phyloP scores from a whole-genome alignment of 2,329 filamentous ascomycete species.

The Neonectria punicea region DNA sequence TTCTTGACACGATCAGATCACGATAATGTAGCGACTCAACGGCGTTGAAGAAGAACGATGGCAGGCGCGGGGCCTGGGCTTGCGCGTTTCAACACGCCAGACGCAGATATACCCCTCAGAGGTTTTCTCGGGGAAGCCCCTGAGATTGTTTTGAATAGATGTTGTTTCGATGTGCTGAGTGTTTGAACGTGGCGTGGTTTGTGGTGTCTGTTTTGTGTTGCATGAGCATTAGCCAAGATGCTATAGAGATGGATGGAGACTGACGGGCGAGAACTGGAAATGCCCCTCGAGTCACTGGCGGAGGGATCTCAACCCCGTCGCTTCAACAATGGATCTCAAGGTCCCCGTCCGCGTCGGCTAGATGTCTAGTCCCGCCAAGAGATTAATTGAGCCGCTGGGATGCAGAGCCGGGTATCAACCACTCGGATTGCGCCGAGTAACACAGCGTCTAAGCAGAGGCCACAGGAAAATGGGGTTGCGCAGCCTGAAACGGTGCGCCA shows the following conservation, averaged over 20 bases:
- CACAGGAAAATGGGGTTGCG: not conserved
- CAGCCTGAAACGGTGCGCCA: slow-evolving; percentile 15
- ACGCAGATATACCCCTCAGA: slow-evolving; percentile 24
- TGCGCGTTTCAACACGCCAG: slow-evolving; percentile 38
- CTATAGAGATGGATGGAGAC: not conserved
- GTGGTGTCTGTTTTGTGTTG: not conserved
- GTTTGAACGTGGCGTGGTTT: not conserved
- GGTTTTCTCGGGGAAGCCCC: not conserved
- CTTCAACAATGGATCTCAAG: slow-evolving; percentile 1
- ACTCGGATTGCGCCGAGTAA: not conserved
- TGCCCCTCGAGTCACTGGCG: not conserved
- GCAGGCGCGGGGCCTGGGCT: slow-evolving; percentile 23
- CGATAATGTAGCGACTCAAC: slow-evolving; percentile 38
- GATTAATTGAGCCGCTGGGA: slow-evolving; percentile 18
- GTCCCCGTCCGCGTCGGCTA: not conserved
- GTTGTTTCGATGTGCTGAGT: slow-evolving; percentile 15
- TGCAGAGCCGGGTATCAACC: not conserved
- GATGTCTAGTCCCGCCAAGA: slow-evolving; percentile 12
- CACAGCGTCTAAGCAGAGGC: not conserved
- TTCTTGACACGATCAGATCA: slow-evolving; percentile 29
- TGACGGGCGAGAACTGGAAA: not conserved
- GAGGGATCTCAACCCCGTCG: not conserved
- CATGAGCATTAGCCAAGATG: not conserved
- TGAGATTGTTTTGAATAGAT: slow-evolving; percentile 3
- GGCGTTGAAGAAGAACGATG: slow-evolving; percentile 29